These are phyloP conservation scores for Tillandsia leiboldiana DNA, from an alignment of 176 grass and related monocot genomes.

Conservation along the genomic window DNA sequence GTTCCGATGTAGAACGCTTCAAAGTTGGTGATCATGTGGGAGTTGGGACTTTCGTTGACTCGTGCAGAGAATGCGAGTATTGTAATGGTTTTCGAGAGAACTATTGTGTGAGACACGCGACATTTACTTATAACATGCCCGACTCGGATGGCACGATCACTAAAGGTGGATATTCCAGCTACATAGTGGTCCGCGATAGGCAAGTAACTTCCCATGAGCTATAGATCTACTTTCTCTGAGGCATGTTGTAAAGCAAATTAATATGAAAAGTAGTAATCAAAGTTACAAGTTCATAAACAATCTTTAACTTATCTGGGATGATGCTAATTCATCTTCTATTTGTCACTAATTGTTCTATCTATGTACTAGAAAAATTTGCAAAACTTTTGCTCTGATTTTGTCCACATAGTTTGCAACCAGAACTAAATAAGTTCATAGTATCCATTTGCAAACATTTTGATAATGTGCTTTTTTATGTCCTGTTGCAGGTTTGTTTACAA, in stretches of 20 bases:
- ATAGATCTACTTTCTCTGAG: not conserved
- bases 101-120: slow-evolving; percentile 29
- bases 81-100: slow-evolving; percentile 47
- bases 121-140: slow-evolving; percentile 44
- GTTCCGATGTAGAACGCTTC: slow-evolving; percentile 40
- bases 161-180: slow-evolving; percentile 72
- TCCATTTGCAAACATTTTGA: not conserved
- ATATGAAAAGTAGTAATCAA: too few relatives aligned
- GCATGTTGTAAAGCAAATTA: not conserved
- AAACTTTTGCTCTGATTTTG: too few relatives aligned
- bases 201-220: slow-evolving; percentile 13
- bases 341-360: too few relatives aligned
- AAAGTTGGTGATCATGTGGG: slow-evolving; percentile 59
- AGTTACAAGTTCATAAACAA: too few relatives aligned
- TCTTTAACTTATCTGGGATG: too few relatives aligned
- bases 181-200: slow-evolving; percentile 68
- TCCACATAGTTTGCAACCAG: too few relatives aligned
- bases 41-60: slow-evolving; percentile 55
- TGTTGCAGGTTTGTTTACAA: slow-evolving; percentile 47
- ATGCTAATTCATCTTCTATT: too few relatives aligned
- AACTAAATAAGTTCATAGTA: too few relatives aligned
- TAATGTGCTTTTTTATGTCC: slow-evolving; percentile 1
- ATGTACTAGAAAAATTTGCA: too few relatives aligned
- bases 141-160: slow-evolving; percentile 67
- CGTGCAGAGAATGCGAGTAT: slow-evolving; percentile 47